phyloP scores from a whole-genome alignment of 495 filamentous ascomycete genomes.

The Xylaria bambusicola region DNA sequence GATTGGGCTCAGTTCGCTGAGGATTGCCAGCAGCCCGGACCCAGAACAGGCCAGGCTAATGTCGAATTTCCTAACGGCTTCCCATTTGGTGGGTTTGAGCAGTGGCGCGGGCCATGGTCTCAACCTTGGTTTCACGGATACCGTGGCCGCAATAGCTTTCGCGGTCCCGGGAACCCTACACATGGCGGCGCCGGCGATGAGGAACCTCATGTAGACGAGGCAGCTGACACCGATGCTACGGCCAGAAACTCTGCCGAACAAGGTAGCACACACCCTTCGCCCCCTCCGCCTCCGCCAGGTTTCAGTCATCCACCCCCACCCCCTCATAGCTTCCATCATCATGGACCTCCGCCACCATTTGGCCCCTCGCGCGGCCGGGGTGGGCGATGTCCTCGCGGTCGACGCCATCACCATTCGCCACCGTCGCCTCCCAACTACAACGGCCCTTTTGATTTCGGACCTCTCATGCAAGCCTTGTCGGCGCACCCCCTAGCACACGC shows the following conservation, averaged over 20 bases:
- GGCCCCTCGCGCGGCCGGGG: slow-evolving; percentile 29
- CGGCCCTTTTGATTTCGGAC: slow-evolving; percentile 42
- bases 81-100: slow-evolving; percentile 28
- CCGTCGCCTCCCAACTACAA: slow-evolving; percentile 19
- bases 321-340: slow-evolving; percentile 10
- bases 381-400: slow-evolving; percentile 24
- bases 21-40: slow-evolving; percentile 22
- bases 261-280: slow-evolving; percentile 17
- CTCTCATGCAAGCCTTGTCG: slow-evolving; percentile 40
- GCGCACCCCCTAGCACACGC: slow-evolving; percentile 45
- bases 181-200: slow-evolving; percentile 15
- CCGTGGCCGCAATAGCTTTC: slow-evolving; percentile 20
- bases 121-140: slow-evolving; percentile 19
- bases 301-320: slow-evolving; percentile 9
- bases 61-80: slow-evolving; percentile 32
- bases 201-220: slow-evolving; percentile 11
- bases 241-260: slow-evolving; percentile 26
- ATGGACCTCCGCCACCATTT: slow-evolving; percentile 19
- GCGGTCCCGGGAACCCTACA: slow-evolving; percentile 11
- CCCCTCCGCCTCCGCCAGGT: slow-evolving; percentile 18
- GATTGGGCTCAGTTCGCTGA: slow-evolving; percentile 31
- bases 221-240: slow-evolving; percentile 17
- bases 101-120: slow-evolving; percentile 26
- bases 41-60: slow-evolving; percentile 36
- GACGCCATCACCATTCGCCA: slow-evolving; percentile 15